Evolutionary conservation across 441 rosid genomes (phyloP).

Genomic region (Populus tomentosa): DNA sequence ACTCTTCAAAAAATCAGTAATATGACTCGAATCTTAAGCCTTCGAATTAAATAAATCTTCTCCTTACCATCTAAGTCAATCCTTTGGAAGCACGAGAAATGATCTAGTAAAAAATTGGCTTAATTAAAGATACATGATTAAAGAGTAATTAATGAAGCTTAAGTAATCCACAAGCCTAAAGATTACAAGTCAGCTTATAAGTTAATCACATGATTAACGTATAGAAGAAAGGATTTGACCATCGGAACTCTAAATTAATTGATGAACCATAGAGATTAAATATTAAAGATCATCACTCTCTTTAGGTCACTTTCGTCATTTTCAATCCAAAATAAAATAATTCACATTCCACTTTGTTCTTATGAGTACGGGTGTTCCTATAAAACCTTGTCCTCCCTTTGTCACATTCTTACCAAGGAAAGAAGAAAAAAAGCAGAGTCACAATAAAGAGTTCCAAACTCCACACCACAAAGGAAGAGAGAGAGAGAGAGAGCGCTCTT

Average conservation of each 20-base stretch:
- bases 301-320: slow-evolving; percentile 15
- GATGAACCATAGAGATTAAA: neutral
- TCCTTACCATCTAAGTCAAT: too few species aligned
- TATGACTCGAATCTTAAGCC: too few species aligned
- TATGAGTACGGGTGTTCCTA: slow-evolving; percentile 18
- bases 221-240: neutral
- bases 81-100: too few species aligned
- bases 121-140: neutral
- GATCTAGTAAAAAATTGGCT: too few species aligned
- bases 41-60: too few species aligned
- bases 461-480: neutral
- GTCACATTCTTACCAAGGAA: slow-evolving; percentile 7
- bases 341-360: slow-evolving; percentile 12
- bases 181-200: too few species aligned
- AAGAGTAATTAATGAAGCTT: neutral
- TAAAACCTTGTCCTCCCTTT: slow-evolving; percentile 19
- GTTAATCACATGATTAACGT: neutral
- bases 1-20: too few species aligned
- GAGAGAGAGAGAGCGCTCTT: neutral
- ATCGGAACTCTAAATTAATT: neutral
- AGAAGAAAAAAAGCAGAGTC: too few species aligned
- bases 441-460: neutral
- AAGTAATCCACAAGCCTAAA: neutral
- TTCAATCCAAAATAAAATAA: neutral
- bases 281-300: neutral